Percentiles rank a stretch among this genome's conserved stretches.
Conservation (phyloP, 2,329 filamentous ascomycete species). For the Penicillium expansum region DNA sequence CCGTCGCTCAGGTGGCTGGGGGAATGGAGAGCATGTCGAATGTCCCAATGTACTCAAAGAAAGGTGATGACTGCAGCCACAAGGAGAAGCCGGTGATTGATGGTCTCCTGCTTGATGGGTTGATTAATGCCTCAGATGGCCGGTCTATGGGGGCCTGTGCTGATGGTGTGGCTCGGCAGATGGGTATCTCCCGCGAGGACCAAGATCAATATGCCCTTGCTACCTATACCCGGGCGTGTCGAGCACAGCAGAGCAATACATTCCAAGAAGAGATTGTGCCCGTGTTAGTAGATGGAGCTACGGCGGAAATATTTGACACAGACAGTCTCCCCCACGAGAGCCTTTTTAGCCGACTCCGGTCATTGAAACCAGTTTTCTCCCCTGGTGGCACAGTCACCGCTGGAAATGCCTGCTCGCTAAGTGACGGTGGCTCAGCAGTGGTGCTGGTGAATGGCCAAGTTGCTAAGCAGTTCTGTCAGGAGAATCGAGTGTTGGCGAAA, state of each 20-base stretch:
- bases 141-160: background rate
- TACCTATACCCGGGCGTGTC: background rate
- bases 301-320: background rate
- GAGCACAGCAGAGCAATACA: background rate
- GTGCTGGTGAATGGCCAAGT: background rate
- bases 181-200: background rate
- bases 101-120: background rate
- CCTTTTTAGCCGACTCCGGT: background rate
- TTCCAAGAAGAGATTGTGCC: background rate
- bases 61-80: background rate
- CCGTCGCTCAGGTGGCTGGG: background rate
- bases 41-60: background rate
- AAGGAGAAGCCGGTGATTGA: background rate
- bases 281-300: background rate
- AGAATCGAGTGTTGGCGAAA: background rate
- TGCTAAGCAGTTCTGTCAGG: background rate
- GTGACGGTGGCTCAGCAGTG: background rate
- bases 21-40: background rate
- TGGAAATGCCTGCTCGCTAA: background rate
- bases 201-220: background rate
- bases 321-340: background rate
- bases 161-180: background rate
- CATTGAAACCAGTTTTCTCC: background rate
- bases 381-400: background rate
- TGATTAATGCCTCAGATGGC: background rate